Percentiles rank a stretch among this genome's conserved stretches.
These are phyloP conservation scores for Aspergillus aculeatus DNA, from an alignment of 2,329 filamentous ascomycete genomes.

Conservation along the genomic window DNA sequence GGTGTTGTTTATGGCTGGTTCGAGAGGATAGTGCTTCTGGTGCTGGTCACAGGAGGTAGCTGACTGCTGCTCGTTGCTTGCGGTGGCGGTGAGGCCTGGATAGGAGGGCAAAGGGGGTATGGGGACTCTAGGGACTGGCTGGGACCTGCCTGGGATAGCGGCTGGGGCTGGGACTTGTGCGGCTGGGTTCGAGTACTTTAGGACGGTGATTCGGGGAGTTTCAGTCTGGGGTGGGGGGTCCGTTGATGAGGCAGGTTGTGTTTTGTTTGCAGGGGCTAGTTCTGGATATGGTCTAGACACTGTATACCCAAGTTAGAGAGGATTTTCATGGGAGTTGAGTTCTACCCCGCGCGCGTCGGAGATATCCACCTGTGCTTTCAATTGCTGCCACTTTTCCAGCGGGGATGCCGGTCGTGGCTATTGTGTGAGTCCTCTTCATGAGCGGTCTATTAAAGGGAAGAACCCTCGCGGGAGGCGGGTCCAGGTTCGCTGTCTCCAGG, in stretches of 20 bases:
- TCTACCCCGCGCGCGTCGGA: neutral
- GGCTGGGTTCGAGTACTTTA: neutral
- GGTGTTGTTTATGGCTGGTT: neutral
- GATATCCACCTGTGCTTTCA: neutral
- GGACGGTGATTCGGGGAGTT: neutral
- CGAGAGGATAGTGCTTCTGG: neutral
- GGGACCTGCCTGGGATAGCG: neutral
- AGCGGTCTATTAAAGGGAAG: constrained; percentile 41
- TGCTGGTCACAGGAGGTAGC: neutral
- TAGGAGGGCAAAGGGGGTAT: neutral
- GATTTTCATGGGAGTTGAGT: neutral
- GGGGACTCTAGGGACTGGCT: neutral
- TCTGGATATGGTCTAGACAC: neutral
- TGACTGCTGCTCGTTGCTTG: neutral
- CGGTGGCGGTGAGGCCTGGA: neutral
- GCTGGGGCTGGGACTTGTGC: neutral
- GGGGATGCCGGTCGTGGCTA: neutral
- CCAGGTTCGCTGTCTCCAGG: constrained; percentile 29
- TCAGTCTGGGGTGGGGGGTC: neutral
- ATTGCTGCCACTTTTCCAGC: neutral
- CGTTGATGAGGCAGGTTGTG: neutral
- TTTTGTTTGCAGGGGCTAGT: neutral
- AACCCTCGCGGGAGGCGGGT: constrained; percentile 44
- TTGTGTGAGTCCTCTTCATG: constrained; percentile 18
- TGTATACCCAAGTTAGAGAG: neutral